Base-by-base conservation (phyloP, 2,329 filamentous ascomycete species). In the Alternaria viburni region DNA sequence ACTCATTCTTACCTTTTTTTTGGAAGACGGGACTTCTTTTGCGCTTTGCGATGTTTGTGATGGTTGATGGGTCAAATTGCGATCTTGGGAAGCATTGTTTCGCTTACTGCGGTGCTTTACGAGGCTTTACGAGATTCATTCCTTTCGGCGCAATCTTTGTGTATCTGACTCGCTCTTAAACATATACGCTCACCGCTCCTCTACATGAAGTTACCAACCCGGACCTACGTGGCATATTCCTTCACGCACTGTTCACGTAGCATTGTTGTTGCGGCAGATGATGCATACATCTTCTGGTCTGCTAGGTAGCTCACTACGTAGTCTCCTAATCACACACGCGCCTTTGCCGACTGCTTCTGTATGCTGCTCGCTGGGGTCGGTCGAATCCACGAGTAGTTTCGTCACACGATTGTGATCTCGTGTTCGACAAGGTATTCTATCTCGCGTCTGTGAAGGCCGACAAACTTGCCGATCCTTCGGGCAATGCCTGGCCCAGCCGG, bases 381-480 rank as follows among this genome's bases (percentile, higher is more conserved):
- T 32, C 6, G 6, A 50, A 9, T 0, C 2, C n/a, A 15, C 19
- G 5, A 3, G 6, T 8, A 0, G 5, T 28, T 1, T 6, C 4
- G 10, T 28, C 10, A 28, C 23, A 23, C 44, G 4, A 46, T 46
- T 1, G 44, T 25, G 0, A 46, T 25, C 21, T 46, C 44, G 1
- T 46, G 28, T 6, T 51, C 49, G 1, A 12, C 5, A 2, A 9
- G 0, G 3, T 36, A 3, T 21, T 7, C 5, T 3, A 51, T 6
- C 13, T 3, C 5, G 6, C 15, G 7, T 15, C 6, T 1, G 0
- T 3, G 1, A 3, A 36, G 17, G 4, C 2, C 3, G 0, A 1
- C 0, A 15, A 51, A 51, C 2, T 0, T 6, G 12, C 28, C 28
- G 3, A 51, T 36, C 3, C 17, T 36, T 32, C 28, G 44, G 3